These are phyloP conservation scores for Populus hybrid DNA, from an alignment of 441 rosid genomes.

Conservation along the genomic window DNA sequence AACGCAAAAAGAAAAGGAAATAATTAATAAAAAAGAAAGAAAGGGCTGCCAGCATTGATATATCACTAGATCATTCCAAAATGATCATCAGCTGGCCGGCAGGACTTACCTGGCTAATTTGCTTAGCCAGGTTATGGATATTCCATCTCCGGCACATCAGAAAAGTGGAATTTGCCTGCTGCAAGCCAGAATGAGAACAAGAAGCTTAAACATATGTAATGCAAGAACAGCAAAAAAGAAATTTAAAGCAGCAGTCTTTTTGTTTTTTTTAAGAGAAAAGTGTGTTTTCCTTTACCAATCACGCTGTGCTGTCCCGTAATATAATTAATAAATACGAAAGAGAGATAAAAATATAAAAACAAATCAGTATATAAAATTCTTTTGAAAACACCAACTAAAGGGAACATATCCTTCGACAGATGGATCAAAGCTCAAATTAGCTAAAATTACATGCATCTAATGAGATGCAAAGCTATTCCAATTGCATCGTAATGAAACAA, in stretches of 20 bases:
- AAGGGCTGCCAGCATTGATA: neutral
- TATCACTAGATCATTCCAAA: neutral
- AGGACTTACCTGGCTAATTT: neutral
- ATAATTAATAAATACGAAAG: too few species aligned
- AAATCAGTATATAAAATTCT: too few species aligned
- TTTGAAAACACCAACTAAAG: too few species aligned
- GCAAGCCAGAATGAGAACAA: neutral
- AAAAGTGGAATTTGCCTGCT: neutral
- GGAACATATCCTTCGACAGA: too few species aligned
- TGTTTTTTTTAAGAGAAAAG: neutral
- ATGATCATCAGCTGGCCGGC: neutral
- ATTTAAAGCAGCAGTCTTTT: neutral
- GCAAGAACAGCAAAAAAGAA: neutral
- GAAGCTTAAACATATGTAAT: neutral
- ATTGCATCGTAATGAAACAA: too few species aligned
- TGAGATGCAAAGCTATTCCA: too few species aligned
- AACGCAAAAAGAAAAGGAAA: neutral
- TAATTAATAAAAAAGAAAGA: neutral
- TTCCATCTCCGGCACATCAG: neutral
- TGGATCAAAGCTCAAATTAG: too few species aligned
- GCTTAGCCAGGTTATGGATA: neutral
- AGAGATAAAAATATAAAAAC: too few species aligned
- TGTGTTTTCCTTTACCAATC: neutral
- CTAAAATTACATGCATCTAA: too few species aligned
- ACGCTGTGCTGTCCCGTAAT: neutral